Base-by-base conservation (phyloP, 805 yeast genomes). In the Cyberlindnera galapagoensis region DNA sequence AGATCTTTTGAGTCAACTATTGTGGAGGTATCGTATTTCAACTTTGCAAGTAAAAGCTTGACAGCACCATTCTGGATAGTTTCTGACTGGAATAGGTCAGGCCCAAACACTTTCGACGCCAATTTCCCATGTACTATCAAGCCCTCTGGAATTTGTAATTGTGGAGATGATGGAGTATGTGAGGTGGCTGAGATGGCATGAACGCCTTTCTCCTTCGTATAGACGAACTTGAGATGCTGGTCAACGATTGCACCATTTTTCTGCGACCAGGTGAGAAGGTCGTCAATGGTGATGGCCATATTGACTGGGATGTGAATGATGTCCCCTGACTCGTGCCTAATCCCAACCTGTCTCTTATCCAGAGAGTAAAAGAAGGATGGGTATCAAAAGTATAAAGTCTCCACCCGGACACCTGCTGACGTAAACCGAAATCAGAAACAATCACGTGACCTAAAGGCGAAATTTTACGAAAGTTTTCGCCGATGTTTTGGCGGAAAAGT, bases 11-110 rank as follows among this genome's bases (percentile, higher is more conserved):
- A 42, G 12, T 12, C 39, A 5, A 33, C 44, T 23, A 31, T 10
- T 13, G 36, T 20, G 13, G 17, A 23, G 9, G 51, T 59, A 9
- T 30, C 51, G 39, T 56, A 71, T 41, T 59, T 69, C 38, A 70
- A 32, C 33, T 62, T 65, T 0, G 72, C 65, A 5, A 70, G 29
- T 0, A 68, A 35, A 5, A 71, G 40, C 28, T 66, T 60, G 18
- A 63, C 34, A 27, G 58, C 52, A 2, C 56, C 51, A 34, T 67
- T 67, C 4, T 46, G 46, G 15, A 54, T 47, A 5, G 10, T 28
- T 12, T 43, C 35, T 7, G 21, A 29, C n/a, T 7, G 13, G 4
- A 33, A 39, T 9, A 31, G 21, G 7, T 31, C 16, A 20, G 39
- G 31, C 1, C 46, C 49, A 40, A 62, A 55, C 11, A 42, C 43